phyloP scores from a whole-genome alignment of 345 rosid genomes.

The Isatis tinctoria region DNA sequence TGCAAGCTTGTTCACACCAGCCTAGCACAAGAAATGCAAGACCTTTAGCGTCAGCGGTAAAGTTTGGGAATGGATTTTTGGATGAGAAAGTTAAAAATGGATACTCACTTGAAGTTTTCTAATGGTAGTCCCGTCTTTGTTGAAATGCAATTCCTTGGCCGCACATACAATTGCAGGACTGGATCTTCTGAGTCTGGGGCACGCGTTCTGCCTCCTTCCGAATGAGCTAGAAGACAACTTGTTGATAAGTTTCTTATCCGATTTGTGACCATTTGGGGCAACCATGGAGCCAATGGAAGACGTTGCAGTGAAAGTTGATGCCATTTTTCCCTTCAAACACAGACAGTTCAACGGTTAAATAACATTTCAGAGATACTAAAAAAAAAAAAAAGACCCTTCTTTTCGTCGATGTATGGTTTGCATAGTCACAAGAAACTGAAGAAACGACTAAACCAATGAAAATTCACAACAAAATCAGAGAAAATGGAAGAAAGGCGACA shows the following conservation, averaged over 20 bases:
- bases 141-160: conserved; percentile 93
- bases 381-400: not conserved
- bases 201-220: conserved; percentile 47
- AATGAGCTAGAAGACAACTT: conserved; percentile 60
- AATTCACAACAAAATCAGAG: not conserved
- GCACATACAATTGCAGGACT: conserved; percentile 57
- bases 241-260: conserved; percentile 56
- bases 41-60: not conserved
- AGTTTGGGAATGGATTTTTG: not conserved
- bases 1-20: conserved; percentile 97
- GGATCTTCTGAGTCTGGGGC: conserved; percentile 41
- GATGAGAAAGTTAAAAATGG: not conserved
- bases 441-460: not conserved
- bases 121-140: conserved; percentile 87
- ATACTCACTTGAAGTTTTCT: conserved; percentile 79
- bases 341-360: conserved; percentile 16
- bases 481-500: conserved; percentile 3
- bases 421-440: not conserved
- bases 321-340: conserved; percentile 45
- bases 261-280: conserved; percentile 47
- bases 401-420: not conserved
- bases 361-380: not conserved
- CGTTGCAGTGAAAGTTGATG: conserved; percentile 68
- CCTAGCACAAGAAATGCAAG: conserved; percentile 37
- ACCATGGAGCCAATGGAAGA: conserved; percentile 65